These are phyloP conservation scores for Penicillium griseofulvum DNA, from an alignment of 2,329 filamentous ascomycete species.

Conservation along the genomic window DNA sequence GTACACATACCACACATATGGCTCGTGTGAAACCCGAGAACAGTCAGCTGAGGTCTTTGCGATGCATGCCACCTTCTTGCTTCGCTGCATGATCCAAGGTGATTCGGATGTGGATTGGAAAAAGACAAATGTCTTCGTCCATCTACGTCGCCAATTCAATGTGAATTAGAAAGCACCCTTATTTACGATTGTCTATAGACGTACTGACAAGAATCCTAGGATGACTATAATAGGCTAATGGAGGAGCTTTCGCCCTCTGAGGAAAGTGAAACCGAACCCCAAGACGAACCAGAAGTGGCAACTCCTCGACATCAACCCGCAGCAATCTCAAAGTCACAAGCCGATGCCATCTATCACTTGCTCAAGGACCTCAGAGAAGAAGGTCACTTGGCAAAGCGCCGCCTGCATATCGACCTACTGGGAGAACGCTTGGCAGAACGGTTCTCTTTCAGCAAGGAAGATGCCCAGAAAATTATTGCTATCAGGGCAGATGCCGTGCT, in stretches of 20 bases:
- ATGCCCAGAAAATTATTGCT: constrained; percentile 38
- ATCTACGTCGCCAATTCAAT: constrained; percentile 44
- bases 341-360: constrained; percentile 37
- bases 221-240: constrained; percentile 34
- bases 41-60: constrained; percentile 49
- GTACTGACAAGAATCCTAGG: constrained; percentile 21
- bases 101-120: constrained; percentile 47
- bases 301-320: constrained; percentile 27
- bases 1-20: constrained; percentile 45
- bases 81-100: constrained; percentile 48
- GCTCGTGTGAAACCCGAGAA: constrained; percentile 44
- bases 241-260: constrained; percentile 24
- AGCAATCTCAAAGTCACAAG: constrained; percentile 33
- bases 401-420: constrained; percentile 39
- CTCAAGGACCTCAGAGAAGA: constrained; percentile 41
- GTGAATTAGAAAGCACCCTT: constrained; percentile 26
- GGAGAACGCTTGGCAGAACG: constrained; percentile 30
- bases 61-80: constrained; percentile 46
- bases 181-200: background rate
- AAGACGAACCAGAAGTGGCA: constrained; percentile 20
- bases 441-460: constrained; percentile 33
- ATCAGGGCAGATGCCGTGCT: constrained; percentile 34
- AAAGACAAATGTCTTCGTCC: constrained; percentile 43
- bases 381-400: constrained; percentile 42
- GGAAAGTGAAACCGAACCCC: constrained; percentile 15